Percentiles rank a stretch among this genome's conserved stretches.
Conservation (phyloP, 2,329 filamentous ascomycete genomes). For the Neurospora sp. region DNA sequence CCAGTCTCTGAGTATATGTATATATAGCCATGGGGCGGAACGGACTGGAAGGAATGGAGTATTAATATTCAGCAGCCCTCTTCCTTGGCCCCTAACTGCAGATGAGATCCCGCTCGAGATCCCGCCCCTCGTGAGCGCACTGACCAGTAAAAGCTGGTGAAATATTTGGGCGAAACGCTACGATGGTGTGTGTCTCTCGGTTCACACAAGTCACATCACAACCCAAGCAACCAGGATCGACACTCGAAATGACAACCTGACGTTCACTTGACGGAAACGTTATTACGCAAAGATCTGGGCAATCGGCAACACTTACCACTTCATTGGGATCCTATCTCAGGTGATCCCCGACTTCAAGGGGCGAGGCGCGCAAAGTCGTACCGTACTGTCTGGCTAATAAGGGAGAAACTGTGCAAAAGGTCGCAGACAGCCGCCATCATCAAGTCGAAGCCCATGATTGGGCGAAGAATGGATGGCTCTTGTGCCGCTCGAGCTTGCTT, state of each 20-base stretch:
- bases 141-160: not conserved
- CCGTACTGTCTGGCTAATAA: not conserved
- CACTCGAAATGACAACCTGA: not conserved
- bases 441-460: not conserved
- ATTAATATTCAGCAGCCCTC: not conserved
- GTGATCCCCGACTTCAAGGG: not conserved
- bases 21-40: not conserved
- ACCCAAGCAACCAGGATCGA: not conserved
- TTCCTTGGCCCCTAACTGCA: not conserved
- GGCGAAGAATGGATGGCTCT: not conserved
- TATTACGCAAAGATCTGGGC: not conserved
- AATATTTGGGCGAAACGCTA: not conserved
- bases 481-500: not conserved
- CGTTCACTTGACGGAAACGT: not conserved
- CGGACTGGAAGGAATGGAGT: not conserved
- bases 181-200: not conserved
- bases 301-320: not conserved
- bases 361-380: not conserved
- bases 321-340: not conserved
- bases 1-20: not conserved
- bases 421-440: not conserved
- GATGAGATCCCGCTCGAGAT: not conserved
- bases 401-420: not conserved
- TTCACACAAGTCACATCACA: not conserved
- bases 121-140: not conserved